Conservation (phyloP, 345 rosid species). For the Hibiscus trionum region DNA sequence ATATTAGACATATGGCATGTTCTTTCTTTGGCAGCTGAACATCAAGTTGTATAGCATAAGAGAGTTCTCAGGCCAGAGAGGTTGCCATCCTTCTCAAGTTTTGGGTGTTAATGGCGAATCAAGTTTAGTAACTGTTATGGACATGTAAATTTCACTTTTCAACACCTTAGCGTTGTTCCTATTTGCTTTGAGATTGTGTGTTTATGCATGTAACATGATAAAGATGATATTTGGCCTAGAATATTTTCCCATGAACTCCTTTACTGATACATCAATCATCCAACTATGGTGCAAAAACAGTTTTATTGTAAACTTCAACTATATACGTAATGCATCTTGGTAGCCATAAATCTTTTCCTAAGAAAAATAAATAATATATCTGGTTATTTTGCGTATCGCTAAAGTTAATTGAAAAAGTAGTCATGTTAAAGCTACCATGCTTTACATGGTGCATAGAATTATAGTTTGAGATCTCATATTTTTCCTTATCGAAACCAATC, state of each 20-base stretch:
- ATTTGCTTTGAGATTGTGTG: not conserved
- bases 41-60: conserved; percentile 43
- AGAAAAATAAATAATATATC: not conserved
- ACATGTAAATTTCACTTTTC: conserved; percentile 26
- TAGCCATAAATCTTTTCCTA: not conserved
- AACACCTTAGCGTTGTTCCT: not conserved
- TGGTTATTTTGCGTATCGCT: not conserved
- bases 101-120: conserved; percentile 33
- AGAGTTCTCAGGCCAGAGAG: conserved; percentile 70
- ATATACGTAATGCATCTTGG: not conserved
- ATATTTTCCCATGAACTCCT: too few species aligned
- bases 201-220: not conserved
- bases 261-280: too few species aligned
- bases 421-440: not conserved
- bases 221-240: not conserved
- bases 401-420: not conserved
- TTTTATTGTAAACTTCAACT: too few species aligned
- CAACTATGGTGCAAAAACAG: too few species aligned
- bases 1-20: not conserved
- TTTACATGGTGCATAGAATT: not conserved
- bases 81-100: conserved; percentile 56
- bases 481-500: not conserved
- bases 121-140: conserved; percentile 25
- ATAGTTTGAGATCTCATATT: not conserved
- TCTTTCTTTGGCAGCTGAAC: conserved; percentile 48